A percentile compares a stretch with the other conserved stretches of the same genome.
These are phyloP conservation scores for Lecanoromycetidae sp. DNA, from an alignment of 2,329 filamentous ascomycete genomes.

Conservation along the genomic window DNA sequence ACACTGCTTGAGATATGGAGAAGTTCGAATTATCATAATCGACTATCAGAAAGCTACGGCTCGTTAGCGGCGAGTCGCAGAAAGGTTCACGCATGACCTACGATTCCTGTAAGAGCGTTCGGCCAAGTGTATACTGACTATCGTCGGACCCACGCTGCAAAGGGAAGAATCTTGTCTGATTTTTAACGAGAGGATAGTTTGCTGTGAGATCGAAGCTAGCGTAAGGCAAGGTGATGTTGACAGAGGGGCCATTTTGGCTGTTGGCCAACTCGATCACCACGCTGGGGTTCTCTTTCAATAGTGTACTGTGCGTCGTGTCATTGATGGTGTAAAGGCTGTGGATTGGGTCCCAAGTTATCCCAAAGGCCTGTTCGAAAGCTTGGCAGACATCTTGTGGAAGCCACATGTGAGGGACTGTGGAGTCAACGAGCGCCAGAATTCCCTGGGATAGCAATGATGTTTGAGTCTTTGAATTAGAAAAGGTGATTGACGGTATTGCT, in stretches of 20 bases:
- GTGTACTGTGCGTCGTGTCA: constrained; percentile 22
- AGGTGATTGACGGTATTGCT: constrained; percentile 15
- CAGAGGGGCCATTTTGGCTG: constrained; percentile 20
- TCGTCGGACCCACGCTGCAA: constrained; percentile 34
- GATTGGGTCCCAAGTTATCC: constrained; percentile 24
- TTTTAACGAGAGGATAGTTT: constrained; percentile 15
- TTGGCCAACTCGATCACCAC: constrained; percentile 27
- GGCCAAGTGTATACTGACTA: constrained; percentile 37
- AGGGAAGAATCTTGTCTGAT: constrained; percentile 34
- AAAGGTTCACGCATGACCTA: neutral
- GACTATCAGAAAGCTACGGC: constrained; percentile 14
- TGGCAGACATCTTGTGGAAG: constrained; percentile 36
- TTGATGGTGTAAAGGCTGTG: constrained; percentile 27
- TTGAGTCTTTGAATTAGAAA: constrained; percentile 5
- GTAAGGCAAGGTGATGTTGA: constrained; percentile 33
- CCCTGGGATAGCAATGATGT: constrained; percentile 8
- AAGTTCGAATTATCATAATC: constrained; percentile 17
- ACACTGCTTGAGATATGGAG: constrained; percentile 17
- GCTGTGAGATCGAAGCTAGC: constrained; percentile 38
- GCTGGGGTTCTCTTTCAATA: constrained; percentile 22
- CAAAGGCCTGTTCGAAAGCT: constrained; percentile 29
- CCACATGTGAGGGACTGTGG: constrained; percentile 38
- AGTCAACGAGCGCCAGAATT: constrained; percentile 16
- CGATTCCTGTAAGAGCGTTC: constrained; percentile 41
- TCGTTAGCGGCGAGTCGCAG: neutral